These are phyloP conservation scores for Ulota crispa DNA, from an alignment of 225 moss, liverwort and hornwort species.

Conservation along the genomic window DNA sequence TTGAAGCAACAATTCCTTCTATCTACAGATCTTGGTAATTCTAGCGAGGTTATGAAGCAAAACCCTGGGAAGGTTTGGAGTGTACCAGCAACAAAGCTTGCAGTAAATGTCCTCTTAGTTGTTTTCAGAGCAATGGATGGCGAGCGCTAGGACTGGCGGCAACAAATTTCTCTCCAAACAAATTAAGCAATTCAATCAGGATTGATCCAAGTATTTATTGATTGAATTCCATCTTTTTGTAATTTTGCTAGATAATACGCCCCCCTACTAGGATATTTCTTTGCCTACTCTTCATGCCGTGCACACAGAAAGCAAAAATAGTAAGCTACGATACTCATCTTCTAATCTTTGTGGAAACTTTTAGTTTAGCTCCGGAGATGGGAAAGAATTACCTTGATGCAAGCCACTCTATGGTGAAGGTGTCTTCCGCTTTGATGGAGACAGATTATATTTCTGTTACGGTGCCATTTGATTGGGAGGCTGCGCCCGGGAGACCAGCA, in stretches of 20 bases:
- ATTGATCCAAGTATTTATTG: constrained; percentile 4
- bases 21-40: not conserved
- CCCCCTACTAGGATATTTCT: not conserved
- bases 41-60: not conserved
- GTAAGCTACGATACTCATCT: not conserved
- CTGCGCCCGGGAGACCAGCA: constrained; percentile 32
- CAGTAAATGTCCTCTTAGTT: not conserved
- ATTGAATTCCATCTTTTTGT: not conserved
- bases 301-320: not conserved
- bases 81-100: not conserved
- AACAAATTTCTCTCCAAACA: not conserved
- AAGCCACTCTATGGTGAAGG: constrained; percentile 16
- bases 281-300: not conserved
- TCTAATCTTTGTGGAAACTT: not conserved
- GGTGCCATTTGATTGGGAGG: constrained; percentile 51
- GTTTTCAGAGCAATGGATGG: not conserved
- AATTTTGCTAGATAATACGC: not conserved
- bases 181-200: not conserved
- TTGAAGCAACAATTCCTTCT: not conserved
- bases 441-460: constrained; percentile 26
- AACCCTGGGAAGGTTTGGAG: not conserved
- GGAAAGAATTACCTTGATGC: not conserved
- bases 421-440: constrained; percentile 41
- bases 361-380: not conserved
- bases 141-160: not conserved